These are phyloP conservation scores for Adansonia digitata DNA, from an alignment of 345 rosid genomes.

Conservation along the genomic window DNA sequence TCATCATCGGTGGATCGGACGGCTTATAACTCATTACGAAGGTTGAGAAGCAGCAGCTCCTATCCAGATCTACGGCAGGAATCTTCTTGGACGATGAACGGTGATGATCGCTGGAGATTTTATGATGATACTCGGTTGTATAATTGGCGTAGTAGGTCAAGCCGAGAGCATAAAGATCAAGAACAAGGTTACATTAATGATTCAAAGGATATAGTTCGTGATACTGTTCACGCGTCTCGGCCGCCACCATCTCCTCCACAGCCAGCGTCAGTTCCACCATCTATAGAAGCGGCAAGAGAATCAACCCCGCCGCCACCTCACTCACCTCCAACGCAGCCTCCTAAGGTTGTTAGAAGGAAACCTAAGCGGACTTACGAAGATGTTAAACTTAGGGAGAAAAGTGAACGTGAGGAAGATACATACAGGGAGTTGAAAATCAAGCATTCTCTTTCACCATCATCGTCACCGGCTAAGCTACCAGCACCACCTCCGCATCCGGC, in stretches of 20 bases:
- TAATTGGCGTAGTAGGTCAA: slow-evolving; percentile 23
- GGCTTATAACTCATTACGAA: slow-evolving; percentile 23
- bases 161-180: slow-evolving; percentile 10
- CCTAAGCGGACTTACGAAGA: slow-evolving; percentile 25
- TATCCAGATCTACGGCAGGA: slow-evolving; percentile 76
- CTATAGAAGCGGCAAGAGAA: background rate
- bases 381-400: slow-evolving; percentile 11
- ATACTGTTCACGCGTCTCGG: slow-evolving; percentile 11
- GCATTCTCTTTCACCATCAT: slow-evolving; percentile 8
- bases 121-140: slow-evolving; percentile 64
- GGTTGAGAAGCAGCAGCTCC: slow-evolving; percentile 66
- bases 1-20: slow-evolving; percentile 31
- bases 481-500: slow-evolving; percentile 27
- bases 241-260: slow-evolving; percentile 1
- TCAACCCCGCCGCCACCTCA: background rate
- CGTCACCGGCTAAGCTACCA: slow-evolving; percentile 20
- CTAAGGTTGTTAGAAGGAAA: slow-evolving; percentile 24
- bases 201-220: slow-evolving; percentile 22
- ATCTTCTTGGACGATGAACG: slow-evolving; percentile 22
- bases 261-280: background rate
- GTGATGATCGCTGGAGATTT: slow-evolving; percentile 57
- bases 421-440: slow-evolving; percentile 11
- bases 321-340: slow-evolving; percentile 15
- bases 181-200: background rate
- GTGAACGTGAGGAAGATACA: background rate